Evolutionary conservation across 306 rosid genomes (phyloP).

Genomic region (Quercus alba): DNA sequence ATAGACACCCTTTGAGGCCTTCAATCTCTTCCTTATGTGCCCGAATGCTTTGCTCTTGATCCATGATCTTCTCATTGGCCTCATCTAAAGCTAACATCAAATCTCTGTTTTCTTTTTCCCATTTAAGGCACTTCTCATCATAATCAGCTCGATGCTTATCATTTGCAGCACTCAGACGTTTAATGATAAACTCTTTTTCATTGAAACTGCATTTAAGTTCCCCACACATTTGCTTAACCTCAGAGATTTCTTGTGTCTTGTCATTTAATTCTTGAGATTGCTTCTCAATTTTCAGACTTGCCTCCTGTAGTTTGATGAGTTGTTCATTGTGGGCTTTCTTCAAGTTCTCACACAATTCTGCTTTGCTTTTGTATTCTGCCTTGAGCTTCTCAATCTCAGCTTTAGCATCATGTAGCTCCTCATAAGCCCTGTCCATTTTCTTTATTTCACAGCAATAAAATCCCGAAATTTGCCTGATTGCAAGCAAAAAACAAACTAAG

Average conservation of each 20-base stretch:
- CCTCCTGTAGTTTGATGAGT: constrained; percentile 38
- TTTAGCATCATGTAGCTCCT: constrained; percentile 68
- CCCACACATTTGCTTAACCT: constrained; percentile 29
- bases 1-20: constrained; percentile 46
- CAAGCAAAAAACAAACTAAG: constrained; percentile 1
- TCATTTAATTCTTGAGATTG: constrained; percentile 48
- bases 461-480: constrained; percentile 14
- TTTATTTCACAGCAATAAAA: constrained; percentile 10
- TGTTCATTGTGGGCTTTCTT: constrained; percentile 56
- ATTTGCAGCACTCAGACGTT: constrained; percentile 53
- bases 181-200: constrained; percentile 47
- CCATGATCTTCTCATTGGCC: constrained; percentile 52
- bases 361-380: constrained; percentile 49
- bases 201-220: constrained; percentile 40
- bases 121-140: constrained; percentile 34
- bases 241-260: constrained; percentile 34
- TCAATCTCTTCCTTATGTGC: constrained; percentile 49
- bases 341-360: constrained; percentile 45
- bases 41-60: constrained; percentile 42
- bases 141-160: constrained; percentile 47
- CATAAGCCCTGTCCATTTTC: constrained; percentile 57
- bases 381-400: constrained; percentile 59
- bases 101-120: constrained; percentile 46
- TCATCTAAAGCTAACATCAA: constrained; percentile 55
- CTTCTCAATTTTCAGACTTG: constrained; percentile 53